Percentiles rank a stretch among this genome's conserved stretches.
phyloP scores from a whole-genome alignment of 2,329 filamentous ascomycete genomes.

The Xylariaceae sp. region DNA sequence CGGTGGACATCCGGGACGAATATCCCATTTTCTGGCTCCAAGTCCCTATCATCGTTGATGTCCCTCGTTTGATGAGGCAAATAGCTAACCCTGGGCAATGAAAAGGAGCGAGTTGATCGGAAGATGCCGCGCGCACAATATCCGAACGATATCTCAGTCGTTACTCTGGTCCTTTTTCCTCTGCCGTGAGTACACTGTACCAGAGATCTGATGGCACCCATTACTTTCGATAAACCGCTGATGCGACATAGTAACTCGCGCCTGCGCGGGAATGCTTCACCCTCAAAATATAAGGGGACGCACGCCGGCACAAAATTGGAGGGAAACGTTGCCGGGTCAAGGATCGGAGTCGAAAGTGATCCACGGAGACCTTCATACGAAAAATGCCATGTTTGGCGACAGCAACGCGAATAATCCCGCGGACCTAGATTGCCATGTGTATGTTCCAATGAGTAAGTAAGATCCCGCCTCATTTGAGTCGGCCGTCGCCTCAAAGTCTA shows the following conservation, averaged over 20 bases:
- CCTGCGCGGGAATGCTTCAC: conserved; percentile 3
- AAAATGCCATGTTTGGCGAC: conserved; percentile 12
- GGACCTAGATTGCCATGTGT: not conserved
- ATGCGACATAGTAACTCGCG: conserved; percentile 5
- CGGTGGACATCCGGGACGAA: not conserved
- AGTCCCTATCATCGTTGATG: no score
- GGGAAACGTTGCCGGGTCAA: not conserved
- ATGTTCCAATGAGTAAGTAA: conserved; percentile 1
- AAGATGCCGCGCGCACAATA: not conserved
- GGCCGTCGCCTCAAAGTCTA: not conserved
- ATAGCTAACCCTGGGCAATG: not conserved
- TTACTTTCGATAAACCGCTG: not conserved
- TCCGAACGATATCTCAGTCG: not conserved
- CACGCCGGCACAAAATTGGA: not conserved
- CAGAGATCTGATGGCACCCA: no score
- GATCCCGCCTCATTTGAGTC: not conserved
- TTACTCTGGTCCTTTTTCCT: conserved; percentile 5
- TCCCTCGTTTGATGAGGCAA: not conserved
- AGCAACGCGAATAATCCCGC: not conserved
- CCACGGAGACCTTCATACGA: conserved; percentile 6
- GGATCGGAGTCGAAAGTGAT: not conserved
- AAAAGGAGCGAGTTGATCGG: not conserved
- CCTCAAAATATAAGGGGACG: conserved; percentile 2
- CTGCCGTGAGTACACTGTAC: conserved; percentile 3
- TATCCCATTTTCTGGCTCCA: not conserved